These are phyloP conservation scores for Phaeosphaeria sp. DNA, from an alignment of 2,329 filamentous ascomycete genomes.

Conservation along the genomic window DNA sequence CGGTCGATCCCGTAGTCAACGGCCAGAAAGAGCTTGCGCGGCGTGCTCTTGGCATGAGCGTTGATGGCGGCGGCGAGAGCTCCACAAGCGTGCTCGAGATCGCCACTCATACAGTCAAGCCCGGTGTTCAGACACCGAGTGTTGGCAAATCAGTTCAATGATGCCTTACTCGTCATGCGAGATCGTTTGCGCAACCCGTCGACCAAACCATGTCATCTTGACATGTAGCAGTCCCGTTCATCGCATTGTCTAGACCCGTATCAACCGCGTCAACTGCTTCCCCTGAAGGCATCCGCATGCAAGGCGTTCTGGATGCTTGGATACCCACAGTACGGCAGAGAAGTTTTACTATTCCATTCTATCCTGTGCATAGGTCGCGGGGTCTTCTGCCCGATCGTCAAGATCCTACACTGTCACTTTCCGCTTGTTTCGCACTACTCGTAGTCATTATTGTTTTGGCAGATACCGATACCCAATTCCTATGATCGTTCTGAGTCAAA, in stretches of 20 bases:
- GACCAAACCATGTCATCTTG: not conserved
- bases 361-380: not conserved
- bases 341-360: not conserved
- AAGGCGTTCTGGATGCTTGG: not conserved
- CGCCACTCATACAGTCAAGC: conserved; percentile 49
- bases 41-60: conserved; percentile 48
- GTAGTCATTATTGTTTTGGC: not conserved
- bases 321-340: not conserved
- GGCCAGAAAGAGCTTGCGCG: conserved; percentile 49
- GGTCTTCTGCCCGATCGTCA: not conserved
- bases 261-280: not conserved
- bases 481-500: not conserved
- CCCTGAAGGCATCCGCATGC: not conserved
- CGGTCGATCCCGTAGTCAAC: conserved; percentile 27
- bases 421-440: not conserved
- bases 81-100: conserved; percentile 48
- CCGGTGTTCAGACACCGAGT: conserved; percentile 51
- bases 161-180: not conserved
- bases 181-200: not conserved
- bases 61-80: conserved; percentile 45
- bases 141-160: conserved; percentile 29
- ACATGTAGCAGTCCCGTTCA: not conserved
- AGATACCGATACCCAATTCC: conserved; percentile 2
- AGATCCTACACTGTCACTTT: not conserved
- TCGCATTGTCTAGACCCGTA: not conserved